Evolutionary conservation across 177 flowering plant species (phyloP).

Genomic region (Vitis hybrid): DNA sequence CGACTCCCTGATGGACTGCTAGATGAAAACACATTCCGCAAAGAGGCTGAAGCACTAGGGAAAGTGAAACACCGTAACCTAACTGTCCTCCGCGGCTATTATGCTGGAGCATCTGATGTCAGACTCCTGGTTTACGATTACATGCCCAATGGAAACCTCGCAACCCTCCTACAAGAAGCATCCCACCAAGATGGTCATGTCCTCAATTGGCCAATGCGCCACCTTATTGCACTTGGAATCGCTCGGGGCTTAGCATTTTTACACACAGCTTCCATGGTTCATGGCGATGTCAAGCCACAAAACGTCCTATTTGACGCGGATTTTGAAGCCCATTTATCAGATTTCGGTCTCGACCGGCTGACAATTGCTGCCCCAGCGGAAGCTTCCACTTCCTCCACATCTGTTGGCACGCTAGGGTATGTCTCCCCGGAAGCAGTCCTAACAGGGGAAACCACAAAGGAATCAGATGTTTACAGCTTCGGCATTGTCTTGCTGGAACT

Average conservation of each 20-base stretch:
- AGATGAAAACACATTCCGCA: conserved; percentile 41
- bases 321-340: conserved; percentile 74
- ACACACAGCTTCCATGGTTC: conserved; percentile 45
- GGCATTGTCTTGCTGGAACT: conserved; percentile 86
- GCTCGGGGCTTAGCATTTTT: conserved; percentile 66
- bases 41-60: conserved; percentile 60
- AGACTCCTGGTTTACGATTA: conserved; percentile 62
- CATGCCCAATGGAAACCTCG: conserved; percentile 79
- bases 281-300: conserved; percentile 67
- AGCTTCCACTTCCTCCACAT: conserved; percentile 44
- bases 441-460: conserved; percentile 51
- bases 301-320: conserved; percentile 68
- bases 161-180: conserved; percentile 65
- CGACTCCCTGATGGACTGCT: conserved; percentile 44
- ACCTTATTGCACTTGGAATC: conserved; percentile 63
- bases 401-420: conserved; percentile 71
- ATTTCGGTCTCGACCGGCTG: conserved; percentile 57
- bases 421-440: conserved; percentile 64
- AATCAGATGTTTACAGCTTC: conserved; percentile 83
- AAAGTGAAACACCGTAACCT: conserved; percentile 57
- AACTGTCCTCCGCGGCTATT: conserved; percentile 67
- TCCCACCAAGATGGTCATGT: conserved; percentile 74
- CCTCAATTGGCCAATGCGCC: conserved; percentile 79
- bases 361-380: conserved; percentile 34
- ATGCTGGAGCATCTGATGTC: conserved; percentile 50